Base-by-base conservation (phyloP, 305 asterid species). In the Andrographis paniculata region DNA sequence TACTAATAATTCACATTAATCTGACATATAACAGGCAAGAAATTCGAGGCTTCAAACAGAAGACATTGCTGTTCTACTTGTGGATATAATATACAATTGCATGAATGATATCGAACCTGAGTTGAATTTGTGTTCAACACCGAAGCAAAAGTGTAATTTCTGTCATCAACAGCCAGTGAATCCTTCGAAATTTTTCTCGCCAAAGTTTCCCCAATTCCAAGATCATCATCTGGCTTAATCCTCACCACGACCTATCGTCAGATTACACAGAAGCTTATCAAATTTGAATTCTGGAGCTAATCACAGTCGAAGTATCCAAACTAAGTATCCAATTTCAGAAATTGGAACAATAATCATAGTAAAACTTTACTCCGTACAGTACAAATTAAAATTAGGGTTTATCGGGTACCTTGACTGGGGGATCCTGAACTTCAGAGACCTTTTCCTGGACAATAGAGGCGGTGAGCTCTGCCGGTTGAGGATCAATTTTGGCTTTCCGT, bases 221-320 rank as follows among this genome's bases (percentile, higher is more conserved):
- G 66, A 42, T 73, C 82, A 27, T 55, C 62, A 12, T 57, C 73
- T 31, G 94, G 96, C 67, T 76, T 78, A 24, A 89, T 76, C 73
- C 96, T 80, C 66, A 77, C 91, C 44, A 77, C 67, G 49, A 89
- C 94, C 98, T 89, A 55, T 24, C 49, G 42, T 50, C 52, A 55
- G 24, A 41, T 20, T 14, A 9, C 14, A 22, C 16, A 28, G 4
- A 1, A 5, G 5, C 31, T 9, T 13, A n/a, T n/a, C n/a, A n/a
- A n/a, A n/a, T n/a, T n/a, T n/a, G n/a, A 11, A 13, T 1, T 13
- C 14, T 47, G 4, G 14, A 20, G 1, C 0, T 16, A 6, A 10
- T n/a, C 39, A 49, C 19, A 3, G 12, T 18, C 49, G 2, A 44
- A 20, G 30, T 2, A 5, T 19, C 28, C 17, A 18, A 24, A 24